Evolutionary conservation across 371 early-diverging fungal genomes (phyloP).

Genomic region (Phascolomyces articulosus): DNA sequence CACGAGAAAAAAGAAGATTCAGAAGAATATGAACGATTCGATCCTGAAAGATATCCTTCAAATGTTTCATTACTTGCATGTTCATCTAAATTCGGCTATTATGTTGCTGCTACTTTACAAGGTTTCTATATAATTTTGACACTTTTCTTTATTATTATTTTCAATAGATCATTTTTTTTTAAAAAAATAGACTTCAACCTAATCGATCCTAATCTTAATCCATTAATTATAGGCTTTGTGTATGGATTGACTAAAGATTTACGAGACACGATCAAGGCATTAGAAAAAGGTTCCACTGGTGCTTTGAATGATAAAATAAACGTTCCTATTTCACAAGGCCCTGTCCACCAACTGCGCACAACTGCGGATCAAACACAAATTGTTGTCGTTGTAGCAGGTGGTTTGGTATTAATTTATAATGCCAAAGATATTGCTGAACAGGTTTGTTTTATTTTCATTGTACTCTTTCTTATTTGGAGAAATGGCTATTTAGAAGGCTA

Average conservation of each 20-base stretch:
- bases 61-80: constrained; percentile 38
- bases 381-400: constrained; percentile 26
- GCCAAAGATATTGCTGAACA: constrained; percentile 30
- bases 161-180: constrained; percentile 2
- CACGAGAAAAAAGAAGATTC: constrained; percentile 18
- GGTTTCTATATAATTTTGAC: constrained; percentile 22
- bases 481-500: too few relatives aligned
- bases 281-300: constrained; percentile 26
- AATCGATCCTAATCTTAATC: not conserved
- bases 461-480: not conserved
- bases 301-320: constrained; percentile 19
- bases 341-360: constrained; percentile 38
- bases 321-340: constrained; percentile 18
- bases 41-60: constrained; percentile 26
- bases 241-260: constrained; percentile 34
- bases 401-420: constrained; percentile 27
- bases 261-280: constrained; percentile 26
- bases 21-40: constrained; percentile 22
- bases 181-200: not conserved
- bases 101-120: constrained; percentile 36
- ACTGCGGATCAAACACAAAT: constrained; percentile 33
- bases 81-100: constrained; percentile 41
- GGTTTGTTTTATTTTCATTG: constrained; percentile 1
- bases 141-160: too few relatives aligned
- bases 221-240: constrained; percentile 33